These are phyloP conservation scores for Cordyceps militaris DNA, from an alignment of 2,329 filamentous ascomycete species.

Conservation along the genomic window DNA sequence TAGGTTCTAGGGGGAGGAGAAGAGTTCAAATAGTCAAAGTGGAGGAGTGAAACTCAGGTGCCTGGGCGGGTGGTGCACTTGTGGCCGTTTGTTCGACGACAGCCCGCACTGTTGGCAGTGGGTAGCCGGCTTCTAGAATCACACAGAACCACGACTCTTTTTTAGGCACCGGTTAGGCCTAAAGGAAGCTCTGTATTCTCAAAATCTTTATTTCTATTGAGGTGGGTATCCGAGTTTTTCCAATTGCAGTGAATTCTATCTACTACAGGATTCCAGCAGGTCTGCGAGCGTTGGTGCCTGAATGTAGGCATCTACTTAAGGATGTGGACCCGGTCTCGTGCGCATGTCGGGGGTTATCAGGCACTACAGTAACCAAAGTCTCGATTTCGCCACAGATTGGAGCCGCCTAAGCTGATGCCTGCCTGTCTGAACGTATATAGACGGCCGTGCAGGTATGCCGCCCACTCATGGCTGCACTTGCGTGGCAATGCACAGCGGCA, in stretches of 20 bases:
- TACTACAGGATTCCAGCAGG: not conserved
- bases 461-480: not conserved
- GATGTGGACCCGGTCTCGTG: conserved; percentile 13
- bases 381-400: not conserved
- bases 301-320: not conserved
- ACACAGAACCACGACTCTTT: conserved; percentile 20
- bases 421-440: not conserved
- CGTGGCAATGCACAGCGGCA: not conserved
- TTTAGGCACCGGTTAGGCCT: conserved; percentile 9
- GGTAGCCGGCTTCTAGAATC: conserved; percentile 18
- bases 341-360: not conserved
- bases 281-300: not conserved
- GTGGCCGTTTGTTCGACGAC: conserved; percentile 10
- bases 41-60: conserved; percentile 9
- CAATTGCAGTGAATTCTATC: not conserved
- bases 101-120: conserved; percentile 2
- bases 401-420: not conserved
- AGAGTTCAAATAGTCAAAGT: conserved; percentile 4
- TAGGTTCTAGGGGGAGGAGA: not conserved
- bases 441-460: too few relatives aligned
- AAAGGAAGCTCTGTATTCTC: not conserved
- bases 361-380: not conserved
- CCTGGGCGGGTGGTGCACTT: not conserved
- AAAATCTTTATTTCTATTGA: not conserved
- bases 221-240: not conserved